A percentile compares a stretch with the other conserved stretches of the same genome.
Conservation (phyloP, 2,329 filamentous ascomycete genomes). For the Lachnellula subtilissima region DNA sequence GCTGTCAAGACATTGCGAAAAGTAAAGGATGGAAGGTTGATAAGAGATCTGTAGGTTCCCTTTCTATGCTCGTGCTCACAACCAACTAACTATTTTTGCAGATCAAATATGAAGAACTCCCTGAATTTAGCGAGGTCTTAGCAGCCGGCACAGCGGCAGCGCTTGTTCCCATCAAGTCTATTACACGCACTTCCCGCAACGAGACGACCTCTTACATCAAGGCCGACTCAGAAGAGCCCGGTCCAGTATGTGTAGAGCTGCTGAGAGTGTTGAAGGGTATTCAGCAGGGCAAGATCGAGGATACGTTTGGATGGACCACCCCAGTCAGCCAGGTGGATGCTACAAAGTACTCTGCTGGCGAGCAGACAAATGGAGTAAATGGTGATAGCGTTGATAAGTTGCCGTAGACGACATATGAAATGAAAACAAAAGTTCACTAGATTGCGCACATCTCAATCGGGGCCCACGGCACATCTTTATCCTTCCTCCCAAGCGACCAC, state of each 20-base stretch:
- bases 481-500: too few relatives aligned
- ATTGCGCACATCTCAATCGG: too few relatives aligned
- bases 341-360: conserved; percentile 22
- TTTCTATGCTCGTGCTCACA: not conserved
- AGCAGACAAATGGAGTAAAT: conserved; percentile 21
- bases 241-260: conserved; percentile 67
- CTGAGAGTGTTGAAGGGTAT: conserved; percentile 76
- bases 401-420: not conserved
- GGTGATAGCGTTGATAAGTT: conserved; percentile 15
- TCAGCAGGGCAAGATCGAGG: conserved; percentile 73
- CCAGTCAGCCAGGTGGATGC: conserved; percentile 27
- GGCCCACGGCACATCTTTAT: too few relatives aligned
- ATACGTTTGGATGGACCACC: conserved; percentile 42
- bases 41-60: conserved; percentile 54
- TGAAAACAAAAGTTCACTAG: too few relatives aligned
- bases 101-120: conserved; percentile 60
- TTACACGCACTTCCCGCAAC: conserved; percentile 58
- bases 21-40: conserved; percentile 83
- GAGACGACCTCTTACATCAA: conserved; percentile 55
- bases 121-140: conserved; percentile 70
- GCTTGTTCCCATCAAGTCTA: conserved; percentile 85
- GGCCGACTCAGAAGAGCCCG: conserved; percentile 60
- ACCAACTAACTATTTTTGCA: conserved; percentile 28
- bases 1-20: conserved; percentile 68
- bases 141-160: conserved; percentile 89